Base-by-base conservation (phyloP, 78 protist species). In the Dictyostelium purpureum region DNA sequence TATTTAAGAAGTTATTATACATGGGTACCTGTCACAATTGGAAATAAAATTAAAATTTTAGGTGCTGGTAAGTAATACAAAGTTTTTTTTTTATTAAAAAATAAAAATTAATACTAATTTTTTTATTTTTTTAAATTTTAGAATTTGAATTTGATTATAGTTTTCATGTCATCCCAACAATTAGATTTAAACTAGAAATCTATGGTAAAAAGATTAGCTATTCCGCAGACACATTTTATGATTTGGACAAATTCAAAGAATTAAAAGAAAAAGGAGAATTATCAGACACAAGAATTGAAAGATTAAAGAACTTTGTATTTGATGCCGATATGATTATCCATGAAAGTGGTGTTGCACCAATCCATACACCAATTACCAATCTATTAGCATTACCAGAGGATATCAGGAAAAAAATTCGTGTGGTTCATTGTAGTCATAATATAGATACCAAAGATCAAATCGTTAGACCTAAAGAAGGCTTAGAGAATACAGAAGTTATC, bases 271-370 rank as follows among this genome's bases (percentile, higher is more conserved):
- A 71, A 5, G 94, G 90, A 35, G 59, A 81, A 4, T 63, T 94
- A 37, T 47, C 70, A 26, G 59, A 21, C 24, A 67, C 24, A 26
- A 82, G 96, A 24, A 81, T 73, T 14, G 66, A 61, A 42, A 59
- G 87, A 61, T 49, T 94, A 19, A 31, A 79, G 31, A 35, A 70
- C 57, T 94, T 94, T 80, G 78, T 79, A 28, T 94, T 89, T 37
- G 90, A 91, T 54, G 87, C 89, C 0, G 95, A 90, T 67, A 54
- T 95, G 28, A 75, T 90, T 19, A 88, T 95, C 47, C 97, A 91
- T 73, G 95, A 90, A 59, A 78, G 93, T 65, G 97, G 97, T n/a
- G 95, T 91, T 4, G 93, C 97, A n/a, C 97, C 97, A 33, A 91
- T 88, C 49, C 97, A 91, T 66, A 89, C 97, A 0, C 54, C 94